Evolutionary conservation across 345 rosid genomes (phyloP).

Genomic region (Fremontodendron californicum): DNA sequence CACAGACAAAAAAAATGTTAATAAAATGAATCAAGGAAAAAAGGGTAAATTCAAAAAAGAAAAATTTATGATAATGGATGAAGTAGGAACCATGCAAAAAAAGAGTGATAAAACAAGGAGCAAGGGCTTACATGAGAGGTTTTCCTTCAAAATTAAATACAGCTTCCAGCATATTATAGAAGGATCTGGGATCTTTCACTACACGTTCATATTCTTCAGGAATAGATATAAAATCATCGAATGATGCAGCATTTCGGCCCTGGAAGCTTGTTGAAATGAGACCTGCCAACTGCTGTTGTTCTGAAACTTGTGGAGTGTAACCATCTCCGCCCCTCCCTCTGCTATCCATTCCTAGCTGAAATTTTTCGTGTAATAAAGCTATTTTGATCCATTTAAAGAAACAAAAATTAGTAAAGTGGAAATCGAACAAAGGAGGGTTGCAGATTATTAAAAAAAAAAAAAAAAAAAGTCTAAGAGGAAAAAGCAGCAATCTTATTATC

Average conservation of each 20-base stretch:
- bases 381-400: not conserved
- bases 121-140: not conserved
- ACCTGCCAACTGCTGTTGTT: not conserved
- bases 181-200: not conserved
- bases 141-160: not conserved
- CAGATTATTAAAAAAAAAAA: not conserved
- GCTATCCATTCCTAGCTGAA: not conserved
- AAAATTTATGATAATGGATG: no score
- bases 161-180: not conserved
- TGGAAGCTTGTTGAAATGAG: no score
- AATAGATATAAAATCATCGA: not conserved
- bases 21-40: not conserved
- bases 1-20: not conserved
- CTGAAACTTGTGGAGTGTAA: not conserved
- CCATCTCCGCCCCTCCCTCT: not conserved
- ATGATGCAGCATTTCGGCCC: no score
- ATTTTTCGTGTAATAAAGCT: not conserved
- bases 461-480: no score
- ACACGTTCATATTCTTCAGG: not conserved
- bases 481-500: no score
- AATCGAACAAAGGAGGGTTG: not conserved
- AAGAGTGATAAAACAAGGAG: not conserved
- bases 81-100: no score
- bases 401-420: not conserved
- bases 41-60: no score